A percentile compares a stretch with the other conserved stretches of the same genome.
These are phyloP conservation scores for Saccharomycopsis fodiens DNA, from an alignment of 805 yeast genomes.

Conservation along the genomic window DNA sequence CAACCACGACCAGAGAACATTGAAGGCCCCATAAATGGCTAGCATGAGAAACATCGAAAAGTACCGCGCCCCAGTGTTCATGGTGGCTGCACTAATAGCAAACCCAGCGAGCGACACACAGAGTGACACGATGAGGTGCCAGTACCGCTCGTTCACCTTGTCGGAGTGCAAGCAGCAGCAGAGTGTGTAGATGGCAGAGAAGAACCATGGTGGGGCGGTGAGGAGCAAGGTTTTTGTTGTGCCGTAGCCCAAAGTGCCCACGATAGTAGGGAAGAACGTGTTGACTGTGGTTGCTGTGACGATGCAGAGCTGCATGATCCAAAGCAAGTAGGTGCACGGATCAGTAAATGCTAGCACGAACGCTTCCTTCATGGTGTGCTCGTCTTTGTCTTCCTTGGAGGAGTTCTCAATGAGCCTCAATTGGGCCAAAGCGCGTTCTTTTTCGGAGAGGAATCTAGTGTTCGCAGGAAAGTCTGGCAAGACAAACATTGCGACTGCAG, in stretches of 20 bases:
- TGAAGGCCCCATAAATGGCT: slow-evolving; percentile 45
- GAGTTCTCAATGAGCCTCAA: slow-evolving; percentile 7
- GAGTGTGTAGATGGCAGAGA: slow-evolving; percentile 41
- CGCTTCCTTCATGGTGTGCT: too few species aligned
- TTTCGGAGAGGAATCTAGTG: slow-evolving; percentile 33
- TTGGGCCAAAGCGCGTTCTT: slow-evolving; percentile 30
- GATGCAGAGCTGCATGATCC: slow-evolving; percentile 26
- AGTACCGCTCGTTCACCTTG: slow-evolving; percentile 45
- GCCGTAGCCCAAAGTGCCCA: slow-evolving; percentile 44
- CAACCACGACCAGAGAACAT: slow-evolving; percentile 47
- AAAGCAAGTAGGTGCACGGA: slow-evolving; percentile 9
- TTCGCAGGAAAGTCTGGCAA: slow-evolving; percentile 34
- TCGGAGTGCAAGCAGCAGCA: slow-evolving; percentile 51
- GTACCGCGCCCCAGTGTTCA: slow-evolving; percentile 49
- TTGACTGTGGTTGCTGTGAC: slow-evolving; percentile 57
- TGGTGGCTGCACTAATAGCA: slow-evolving; percentile 40
- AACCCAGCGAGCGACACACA: slow-evolving; percentile 36
- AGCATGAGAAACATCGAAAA: slow-evolving; percentile 55
- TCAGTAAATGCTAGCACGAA: slow-evolving; percentile 7
- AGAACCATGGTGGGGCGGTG: slow-evolving; percentile 53
- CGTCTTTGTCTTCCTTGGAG: slow-evolving; percentile 7
- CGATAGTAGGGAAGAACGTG: slow-evolving; percentile 57
- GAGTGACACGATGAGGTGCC: slow-evolving; percentile 39
- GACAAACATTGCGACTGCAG: slow-evolving; percentile 28
- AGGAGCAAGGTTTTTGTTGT: slow-evolving; percentile 44